These are phyloP conservation scores for Penicillium thymicola DNA, from an alignment of 2,329 filamentous ascomycete genomes.

Conservation along the genomic window DNA sequence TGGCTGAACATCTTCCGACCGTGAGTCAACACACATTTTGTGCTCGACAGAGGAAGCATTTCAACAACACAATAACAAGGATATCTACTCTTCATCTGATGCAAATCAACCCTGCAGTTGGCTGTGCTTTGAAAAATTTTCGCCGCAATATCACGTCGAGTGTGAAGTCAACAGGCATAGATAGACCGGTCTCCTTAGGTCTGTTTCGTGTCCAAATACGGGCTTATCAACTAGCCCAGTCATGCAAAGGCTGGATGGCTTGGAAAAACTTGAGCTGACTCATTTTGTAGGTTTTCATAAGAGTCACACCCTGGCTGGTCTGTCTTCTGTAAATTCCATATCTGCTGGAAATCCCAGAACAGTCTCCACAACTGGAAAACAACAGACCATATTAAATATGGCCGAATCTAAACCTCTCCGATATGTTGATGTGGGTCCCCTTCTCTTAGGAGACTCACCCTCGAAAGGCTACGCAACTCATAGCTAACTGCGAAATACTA, in stretches of 20 bases:
- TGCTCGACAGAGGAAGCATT: neutral
- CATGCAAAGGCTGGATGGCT: neutral
- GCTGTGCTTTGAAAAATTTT: constrained; percentile 12
- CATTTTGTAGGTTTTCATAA: neutral
- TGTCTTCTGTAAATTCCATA: neutral
- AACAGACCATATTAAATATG: constrained; percentile 29
- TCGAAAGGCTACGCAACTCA: neutral
- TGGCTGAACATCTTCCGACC: constrained; percentile 14
- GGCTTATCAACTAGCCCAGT: neutral
- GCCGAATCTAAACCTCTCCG: constrained; percentile 35
- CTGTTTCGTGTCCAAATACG: neutral
- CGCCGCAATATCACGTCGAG: constrained; percentile 12
- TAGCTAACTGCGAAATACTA: constrained; percentile 32
- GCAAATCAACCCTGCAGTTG: constrained; percentile 10
- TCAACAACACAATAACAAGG: neutral
- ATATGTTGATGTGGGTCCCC: constrained; percentile 47
- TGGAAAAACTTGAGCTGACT: neutral
- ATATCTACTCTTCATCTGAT: constrained; percentile 14
- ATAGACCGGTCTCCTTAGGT: neutral
- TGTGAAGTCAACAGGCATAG: constrained; percentile 6
- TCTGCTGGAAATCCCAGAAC: constrained; percentile 4
- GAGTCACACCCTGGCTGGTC: neutral
- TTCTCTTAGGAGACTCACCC: neutral
- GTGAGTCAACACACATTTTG: constrained; percentile 19
- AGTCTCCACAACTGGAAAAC: constrained; percentile 13